Conservation (phyloP, 2,329 filamentous ascomycete species). For the Neurospora sp. region DNA sequence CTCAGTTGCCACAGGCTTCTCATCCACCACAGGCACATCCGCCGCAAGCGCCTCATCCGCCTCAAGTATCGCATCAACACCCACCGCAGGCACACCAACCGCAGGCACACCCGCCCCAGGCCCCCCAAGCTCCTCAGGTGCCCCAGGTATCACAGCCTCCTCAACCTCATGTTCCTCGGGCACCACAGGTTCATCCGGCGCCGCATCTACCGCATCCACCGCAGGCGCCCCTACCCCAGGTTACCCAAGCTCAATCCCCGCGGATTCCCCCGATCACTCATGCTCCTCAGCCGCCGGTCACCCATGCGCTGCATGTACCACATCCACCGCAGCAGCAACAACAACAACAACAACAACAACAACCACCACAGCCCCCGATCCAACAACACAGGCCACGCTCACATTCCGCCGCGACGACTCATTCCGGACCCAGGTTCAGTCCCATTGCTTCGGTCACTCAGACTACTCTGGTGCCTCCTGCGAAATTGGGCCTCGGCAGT, state of each 20-base stretch:
- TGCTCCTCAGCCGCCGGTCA: not conserved
- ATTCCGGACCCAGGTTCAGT: slow-evolving; percentile 19
- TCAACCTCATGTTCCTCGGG: not conserved
- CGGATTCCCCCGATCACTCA: not conserved
- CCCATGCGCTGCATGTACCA: slow-evolving; percentile 5
- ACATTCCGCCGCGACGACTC: not conserved
- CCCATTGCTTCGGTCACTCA: slow-evolving; percentile 11
- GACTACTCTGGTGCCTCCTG: slow-evolving; percentile 9
- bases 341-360: slow-evolving; percentile 6
- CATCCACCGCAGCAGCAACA: slow-evolving; percentile 14
- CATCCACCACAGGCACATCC: slow-evolving; percentile 1
- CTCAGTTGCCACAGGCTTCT: slow-evolving; percentile 16
- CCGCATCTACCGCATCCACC: not conserved
- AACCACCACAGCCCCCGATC: slow-evolving; percentile 9
- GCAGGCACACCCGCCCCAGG: not conserved
- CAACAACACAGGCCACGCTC: slow-evolving; percentile 8
- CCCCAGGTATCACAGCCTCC: not conserved
- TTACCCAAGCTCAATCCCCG: not conserved
- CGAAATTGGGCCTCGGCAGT: slow-evolving; percentile 17
- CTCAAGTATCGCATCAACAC: not conserved
- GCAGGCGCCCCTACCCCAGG: not conserved
- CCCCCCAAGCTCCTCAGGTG: not conserved
- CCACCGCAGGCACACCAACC: not conserved
- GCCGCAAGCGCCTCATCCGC: slow-evolving; percentile 4
- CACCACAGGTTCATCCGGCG: not conserved